phyloP scores from a whole-genome alignment of 495 filamentous ascomycete genomes.

The Xylaria scruposa region DNA sequence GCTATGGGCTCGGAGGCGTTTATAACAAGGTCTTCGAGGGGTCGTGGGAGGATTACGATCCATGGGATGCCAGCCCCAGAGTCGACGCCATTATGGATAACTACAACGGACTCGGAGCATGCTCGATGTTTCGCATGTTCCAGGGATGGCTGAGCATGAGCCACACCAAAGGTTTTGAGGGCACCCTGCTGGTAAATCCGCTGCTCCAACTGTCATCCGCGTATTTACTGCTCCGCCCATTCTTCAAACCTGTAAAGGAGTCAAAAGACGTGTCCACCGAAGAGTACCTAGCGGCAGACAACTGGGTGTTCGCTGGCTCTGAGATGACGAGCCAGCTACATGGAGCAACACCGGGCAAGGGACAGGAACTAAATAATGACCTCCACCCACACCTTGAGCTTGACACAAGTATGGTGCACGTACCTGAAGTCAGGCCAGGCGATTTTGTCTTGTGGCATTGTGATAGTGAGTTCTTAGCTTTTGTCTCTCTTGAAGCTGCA shows the following conservation, averaged over 20 bases:
- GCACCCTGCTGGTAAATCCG: constrained; percentile 85
- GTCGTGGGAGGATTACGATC: constrained; percentile 80
- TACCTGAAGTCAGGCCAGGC: constrained; percentile 78
- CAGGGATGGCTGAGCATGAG: constrained; percentile 91
- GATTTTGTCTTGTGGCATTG: constrained; percentile 95
- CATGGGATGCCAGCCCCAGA: constrained; percentile 77
- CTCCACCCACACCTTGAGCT: constrained; percentile 83
- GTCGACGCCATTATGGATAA: constrained; percentile 73
- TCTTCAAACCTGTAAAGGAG: constrained; percentile 65
- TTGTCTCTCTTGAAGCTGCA: not conserved
- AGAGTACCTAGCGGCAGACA: constrained; percentile 46
- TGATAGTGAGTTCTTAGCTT: constrained; percentile 61
- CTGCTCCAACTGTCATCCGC: constrained; percentile 74
- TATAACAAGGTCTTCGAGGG: constrained; percentile 78
- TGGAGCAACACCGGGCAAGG: constrained; percentile 75
- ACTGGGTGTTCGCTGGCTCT: constrained; percentile 59
- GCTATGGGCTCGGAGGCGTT: constrained; percentile 72
- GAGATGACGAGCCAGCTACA: constrained; percentile 66
- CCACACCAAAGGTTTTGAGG: constrained; percentile 70
- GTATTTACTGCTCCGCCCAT: constrained; percentile 84
- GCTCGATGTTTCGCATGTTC: constrained; percentile 85
- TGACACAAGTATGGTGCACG: constrained; percentile 75
- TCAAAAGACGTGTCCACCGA: constrained; percentile 28
- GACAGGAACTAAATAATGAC: constrained; percentile 74
- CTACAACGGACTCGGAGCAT: constrained; percentile 82